Evolutionary conservation across 140 eudicot genomes (phyloP).

Genomic region (Senecio squalidus): DNA sequence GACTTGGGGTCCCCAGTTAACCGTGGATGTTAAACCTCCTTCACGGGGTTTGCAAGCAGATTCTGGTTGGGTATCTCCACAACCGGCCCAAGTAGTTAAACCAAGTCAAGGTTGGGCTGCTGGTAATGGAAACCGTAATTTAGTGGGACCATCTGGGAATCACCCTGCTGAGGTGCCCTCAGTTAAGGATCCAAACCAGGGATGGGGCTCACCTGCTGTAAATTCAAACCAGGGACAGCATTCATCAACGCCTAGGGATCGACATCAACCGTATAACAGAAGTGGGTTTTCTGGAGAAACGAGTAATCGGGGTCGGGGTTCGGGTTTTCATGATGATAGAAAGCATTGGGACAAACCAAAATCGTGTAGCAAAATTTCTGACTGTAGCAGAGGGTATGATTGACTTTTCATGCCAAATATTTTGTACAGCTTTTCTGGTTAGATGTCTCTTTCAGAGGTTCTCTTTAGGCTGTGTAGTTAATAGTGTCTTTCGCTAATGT

Average conservation of each 20-base stretch:
- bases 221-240: constrained; percentile 24
- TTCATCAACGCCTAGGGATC: constrained; percentile 10
- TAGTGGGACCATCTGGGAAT: constrained; percentile 19
- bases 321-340: constrained; percentile 32
- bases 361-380: constrained; percentile 33
- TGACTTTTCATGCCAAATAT: background rate
- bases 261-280: constrained; percentile 28
- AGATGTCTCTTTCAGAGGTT: constrained; percentile 16
- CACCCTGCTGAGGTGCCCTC: constrained; percentile 22
- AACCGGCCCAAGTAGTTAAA: constrained; percentile 1
- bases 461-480: constrained; percentile 7
- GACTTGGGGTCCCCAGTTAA: constrained; percentile 37
- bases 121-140: constrained; percentile 27
- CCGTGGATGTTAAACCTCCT: constrained; percentile 27
- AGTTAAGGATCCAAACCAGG: constrained; percentile 16
- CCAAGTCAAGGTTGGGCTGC: constrained; percentile 41
- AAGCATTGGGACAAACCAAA: constrained; percentile 28
- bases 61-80: constrained; percentile 18
- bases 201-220: too few species aligned
- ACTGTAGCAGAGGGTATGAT: constrained; percentile 1
- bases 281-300: too few species aligned
- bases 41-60: constrained; percentile 36
- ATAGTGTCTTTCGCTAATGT: background rate
- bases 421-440: constrained; percentile 16
- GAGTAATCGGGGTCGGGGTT: constrained; percentile 32